These are phyloP conservation scores for Lathyrus aphaca DNA, from an alignment of 306 rosid genomes.

Conservation along the genomic window DNA sequence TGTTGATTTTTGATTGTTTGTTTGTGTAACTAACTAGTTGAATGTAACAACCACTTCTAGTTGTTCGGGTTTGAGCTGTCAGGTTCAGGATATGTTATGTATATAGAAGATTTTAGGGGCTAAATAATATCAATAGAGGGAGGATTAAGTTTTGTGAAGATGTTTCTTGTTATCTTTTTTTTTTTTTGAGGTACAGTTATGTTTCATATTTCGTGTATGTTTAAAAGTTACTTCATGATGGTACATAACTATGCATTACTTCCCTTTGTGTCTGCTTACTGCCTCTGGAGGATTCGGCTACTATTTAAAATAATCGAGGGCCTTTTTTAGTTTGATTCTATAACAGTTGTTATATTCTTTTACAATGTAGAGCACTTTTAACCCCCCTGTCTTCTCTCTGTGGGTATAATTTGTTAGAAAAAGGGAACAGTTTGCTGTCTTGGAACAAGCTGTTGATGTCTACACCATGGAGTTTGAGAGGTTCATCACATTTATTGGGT, in stretches of 20 bases:
- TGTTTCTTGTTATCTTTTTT: slow-evolving; percentile 10
- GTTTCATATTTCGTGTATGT: not conserved
- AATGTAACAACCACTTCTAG: not conserved
- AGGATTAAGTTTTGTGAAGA: slow-evolving; percentile 13
- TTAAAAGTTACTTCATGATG: slow-evolving; percentile 11
- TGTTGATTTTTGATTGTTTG: not conserved
- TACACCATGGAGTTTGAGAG: slow-evolving; percentile 77
- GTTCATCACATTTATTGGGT: slow-evolving; percentile 82
- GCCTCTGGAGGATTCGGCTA: slow-evolving; percentile 14
- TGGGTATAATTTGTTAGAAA: slow-evolving; percentile 52
- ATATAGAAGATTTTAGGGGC: slow-evolving; percentile 8
- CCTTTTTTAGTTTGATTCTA: slow-evolving; percentile 20
- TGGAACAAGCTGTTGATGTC: slow-evolving; percentile 81
- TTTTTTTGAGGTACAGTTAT: not conserved
- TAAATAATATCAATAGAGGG: not conserved
- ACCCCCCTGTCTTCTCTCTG: slow-evolving; percentile 27
- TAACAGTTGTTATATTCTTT: slow-evolving; percentile 16
- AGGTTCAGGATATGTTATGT: not conserved
- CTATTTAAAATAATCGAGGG: slow-evolving; percentile 26
- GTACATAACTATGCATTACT: slow-evolving; percentile 15
- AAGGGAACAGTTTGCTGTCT: slow-evolving; percentile 54
- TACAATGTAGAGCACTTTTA: slow-evolving; percentile 23
- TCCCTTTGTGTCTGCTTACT: slow-evolving; percentile 31
- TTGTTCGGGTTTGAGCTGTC: not conserved
- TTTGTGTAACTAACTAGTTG: slow-evolving; percentile 7